Evolutionary conservation across 371 early-diverging fungal genomes (phyloP).

Genomic region (Rhizopus arrhizus): DNA sequence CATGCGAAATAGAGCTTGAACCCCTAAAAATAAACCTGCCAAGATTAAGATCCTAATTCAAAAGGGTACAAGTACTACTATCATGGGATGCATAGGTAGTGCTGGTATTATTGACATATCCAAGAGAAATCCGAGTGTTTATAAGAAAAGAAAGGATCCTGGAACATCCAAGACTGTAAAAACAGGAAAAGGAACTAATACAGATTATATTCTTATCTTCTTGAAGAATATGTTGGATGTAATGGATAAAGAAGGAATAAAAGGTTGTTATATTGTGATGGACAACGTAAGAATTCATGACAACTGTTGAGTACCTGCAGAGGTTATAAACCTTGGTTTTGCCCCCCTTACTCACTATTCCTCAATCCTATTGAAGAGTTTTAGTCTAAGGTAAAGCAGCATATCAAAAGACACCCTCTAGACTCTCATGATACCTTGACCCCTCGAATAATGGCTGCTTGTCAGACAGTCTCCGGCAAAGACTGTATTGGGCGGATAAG

Average conservation of each 20-base stretch:
- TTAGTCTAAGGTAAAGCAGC: constrained; percentile 18
- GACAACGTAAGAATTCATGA: constrained; percentile 21
- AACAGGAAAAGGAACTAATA: constrained; percentile 16
- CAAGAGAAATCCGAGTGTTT: constrained; percentile 6
- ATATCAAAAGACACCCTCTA: constrained; percentile 21
- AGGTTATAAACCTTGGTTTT: constrained; percentile 17
- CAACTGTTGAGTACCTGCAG: constrained; percentile 11
- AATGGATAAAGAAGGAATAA: constrained; percentile 20
- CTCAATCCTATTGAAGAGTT: constrained; percentile 11
- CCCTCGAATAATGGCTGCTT: constrained; percentile 14
- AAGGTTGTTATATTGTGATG: constrained; percentile 23
- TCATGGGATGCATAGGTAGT: constrained; percentile 9
- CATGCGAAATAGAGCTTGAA: constrained; percentile 9
- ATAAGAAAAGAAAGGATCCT: constrained; percentile 12
- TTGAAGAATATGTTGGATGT: constrained; percentile 17
- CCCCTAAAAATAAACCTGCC: constrained; percentile 13
- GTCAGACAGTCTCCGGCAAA: constrained; percentile 9
- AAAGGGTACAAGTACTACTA: constrained; percentile 9
- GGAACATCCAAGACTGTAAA: constrained; percentile 16
- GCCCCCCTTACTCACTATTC: constrained; percentile 13
- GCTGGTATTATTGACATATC: constrained; percentile 9
- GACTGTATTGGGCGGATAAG: constrained; percentile 10
- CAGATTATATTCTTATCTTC: constrained; percentile 16
- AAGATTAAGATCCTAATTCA: constrained; percentile 9
- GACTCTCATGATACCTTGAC: constrained; percentile 18